Conservation (phyloP, 1,284 basidiomycete species). For the Pascua guehoae region DNA sequence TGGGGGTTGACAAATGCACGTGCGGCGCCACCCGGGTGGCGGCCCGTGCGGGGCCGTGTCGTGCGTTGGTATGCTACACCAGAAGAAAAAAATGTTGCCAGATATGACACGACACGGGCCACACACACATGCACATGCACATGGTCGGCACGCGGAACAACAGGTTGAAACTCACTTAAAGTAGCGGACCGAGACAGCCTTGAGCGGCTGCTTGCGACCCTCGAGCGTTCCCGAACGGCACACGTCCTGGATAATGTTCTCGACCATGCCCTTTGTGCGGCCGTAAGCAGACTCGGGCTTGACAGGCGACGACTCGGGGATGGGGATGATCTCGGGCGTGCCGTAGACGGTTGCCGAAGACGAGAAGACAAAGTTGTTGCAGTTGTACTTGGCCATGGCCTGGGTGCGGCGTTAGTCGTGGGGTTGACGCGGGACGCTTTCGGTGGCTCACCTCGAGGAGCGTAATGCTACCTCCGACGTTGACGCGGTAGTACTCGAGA, state of each 20-base stretch:
- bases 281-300: slow-evolving; percentile 92
- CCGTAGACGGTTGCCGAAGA: slow-evolving; percentile 99
- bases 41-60: neutral
- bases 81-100: no score
- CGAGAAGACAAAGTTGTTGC: slow-evolving; percentile 74
- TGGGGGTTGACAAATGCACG: neutral
- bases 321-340: slow-evolving; percentile 85
- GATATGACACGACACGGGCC: no score
- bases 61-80: no score
- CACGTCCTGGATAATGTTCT: slow-evolving; percentile 84
- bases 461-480: slow-evolving; percentile 77
- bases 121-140: no score
- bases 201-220: slow-evolving; percentile 24
- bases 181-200: slow-evolving; percentile 61
- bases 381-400: slow-evolving; percentile 64
- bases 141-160: no score
- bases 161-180: slow-evolving; percentile 75
- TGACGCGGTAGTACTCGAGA: slow-evolving; percentile 86
- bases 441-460: slow-evolving; percentile 58
- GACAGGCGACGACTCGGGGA: slow-evolving; percentile 86
- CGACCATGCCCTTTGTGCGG: slow-evolving; percentile 90
- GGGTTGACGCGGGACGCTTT: no score
- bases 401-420: slow-evolving; percentile 43
- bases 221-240: slow-evolving; percentile 61
- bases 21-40: neutral